Evolutionary conservation across 1,284 basidiomycete genomes (phyloP), one percentile per base, ranked within the genome.

Genomic region (Rhodofomes roseus): DNA sequence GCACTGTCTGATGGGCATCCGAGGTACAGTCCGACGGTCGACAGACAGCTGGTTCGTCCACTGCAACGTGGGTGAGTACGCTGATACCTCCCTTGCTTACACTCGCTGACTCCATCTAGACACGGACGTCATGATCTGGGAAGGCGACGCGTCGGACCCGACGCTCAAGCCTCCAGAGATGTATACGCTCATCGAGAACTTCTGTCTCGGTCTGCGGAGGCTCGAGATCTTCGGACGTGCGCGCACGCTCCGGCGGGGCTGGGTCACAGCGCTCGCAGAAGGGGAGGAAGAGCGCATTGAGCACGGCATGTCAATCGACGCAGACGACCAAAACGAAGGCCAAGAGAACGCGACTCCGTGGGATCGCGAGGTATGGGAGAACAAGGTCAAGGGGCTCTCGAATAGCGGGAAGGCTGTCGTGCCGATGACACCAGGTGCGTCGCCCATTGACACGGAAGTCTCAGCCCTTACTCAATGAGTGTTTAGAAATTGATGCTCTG

Each of bases 1-100:
- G 69, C 96, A 99, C 71, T 98, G 96, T 75, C 78, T 98, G 48
- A 98, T 99, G 85, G 97, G 97, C n/a, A 99, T 99, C 66, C 86
- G 93, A 37, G 96, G 96, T 1, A 99, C 96, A 0, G 96, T 99
- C 2, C 86, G 96, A 18, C 82, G 96, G 27, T 95, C 93, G 22
- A 95, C 91, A 1, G 96, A 99, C 72, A 89, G 86, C 60, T 91
- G 93, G 86, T 96, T 98, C 72, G 96, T 98, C 0, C 96, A 99
- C 74, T 98, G 96, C 74, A 99, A 99, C 73, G 90, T 99, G 63
- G 92, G 89, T 91, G 68, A 36, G 85, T 78, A 20, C 41, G 23
- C 7, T 20, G 37, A 18, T 11, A 20, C 16, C 22, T 53, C 4
- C 25, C 20, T n/a, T 27, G n/a, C 39, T 4, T 48, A 18, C n/a